Evolutionary conservation across 108 stramenopile species (phyloP).

Genomic region (Nannochloropsis gaditana): DNA sequence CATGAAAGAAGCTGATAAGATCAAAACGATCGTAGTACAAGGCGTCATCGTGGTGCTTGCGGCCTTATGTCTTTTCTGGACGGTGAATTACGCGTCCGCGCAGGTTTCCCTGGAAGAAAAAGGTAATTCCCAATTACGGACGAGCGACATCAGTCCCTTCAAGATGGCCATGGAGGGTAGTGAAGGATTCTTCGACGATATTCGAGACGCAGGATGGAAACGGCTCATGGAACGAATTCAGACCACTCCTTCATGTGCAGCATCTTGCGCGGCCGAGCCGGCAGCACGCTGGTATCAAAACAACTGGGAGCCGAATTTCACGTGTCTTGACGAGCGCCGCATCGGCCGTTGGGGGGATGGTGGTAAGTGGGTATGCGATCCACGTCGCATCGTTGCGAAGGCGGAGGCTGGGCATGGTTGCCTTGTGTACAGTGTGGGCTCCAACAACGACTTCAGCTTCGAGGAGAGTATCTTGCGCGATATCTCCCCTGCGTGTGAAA

Average conservation of each 20-base stretch:
- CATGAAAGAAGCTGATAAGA: no score
- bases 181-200: neutral
- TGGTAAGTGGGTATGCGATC: neutral
- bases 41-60: no score
- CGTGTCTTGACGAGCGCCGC: neutral
- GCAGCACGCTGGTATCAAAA: neutral
- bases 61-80: no score
- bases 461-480: conserved; percentile 35
- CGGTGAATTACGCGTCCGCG: no score
- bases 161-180: neutral
- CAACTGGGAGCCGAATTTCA: neutral
- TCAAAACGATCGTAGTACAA: no score
- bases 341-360: neutral
- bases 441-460: conserved; percentile 49
- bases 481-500: conserved; percentile 51
- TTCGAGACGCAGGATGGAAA: neutral
- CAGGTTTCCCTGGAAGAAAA: no score
- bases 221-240: neutral
- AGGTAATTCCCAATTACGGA: no score
- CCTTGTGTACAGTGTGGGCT: conserved; percentile 59
- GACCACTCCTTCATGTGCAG: neutral
- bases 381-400: neutral
- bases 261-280: neutral
- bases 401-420: conserved; percentile 48
- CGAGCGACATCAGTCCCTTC: no score